Conservation (phyloP, 805 yeast species). For the Candida nanaspora region DNA sequence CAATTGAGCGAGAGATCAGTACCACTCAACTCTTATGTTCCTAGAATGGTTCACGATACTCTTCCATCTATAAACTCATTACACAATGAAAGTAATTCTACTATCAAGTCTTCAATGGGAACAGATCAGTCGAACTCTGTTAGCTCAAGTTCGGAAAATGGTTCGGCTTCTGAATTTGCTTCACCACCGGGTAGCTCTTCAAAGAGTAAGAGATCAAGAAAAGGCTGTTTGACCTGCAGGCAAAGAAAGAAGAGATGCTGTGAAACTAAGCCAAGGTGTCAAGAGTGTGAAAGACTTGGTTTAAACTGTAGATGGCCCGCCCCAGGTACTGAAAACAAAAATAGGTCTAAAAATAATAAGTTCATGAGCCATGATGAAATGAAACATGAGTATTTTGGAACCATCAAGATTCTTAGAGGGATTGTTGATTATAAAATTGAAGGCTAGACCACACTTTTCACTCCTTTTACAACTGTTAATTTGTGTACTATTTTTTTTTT, state of each 20-base stretch:
- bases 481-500: neutral
- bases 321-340: constrained; percentile 59
- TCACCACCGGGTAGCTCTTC: neutral
- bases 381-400: constrained; percentile 48
- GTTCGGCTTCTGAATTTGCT: neutral
- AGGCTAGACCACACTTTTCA: constrained; percentile 7
- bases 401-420: constrained; percentile 55
- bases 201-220: constrained; percentile 43
- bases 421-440: constrained; percentile 42
- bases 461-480: no score
- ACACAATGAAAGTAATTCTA: neutral
- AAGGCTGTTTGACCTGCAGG: constrained; percentile 77
- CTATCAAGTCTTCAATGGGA: neutral
- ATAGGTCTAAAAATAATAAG: constrained; percentile 42
- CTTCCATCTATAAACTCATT: neutral
- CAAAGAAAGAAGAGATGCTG: constrained; percentile 74
- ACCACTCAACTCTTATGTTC: neutral
- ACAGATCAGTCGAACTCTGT: neutral
- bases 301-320: constrained; percentile 67
- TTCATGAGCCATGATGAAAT: constrained; percentile 41
- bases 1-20: neutral
- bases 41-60: neutral
- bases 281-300: constrained; percentile 59
- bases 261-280: constrained; percentile 59
- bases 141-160: neutral